phyloP scores from a whole-genome alignment of 257 asterid species.

The Nicotiana tabacum region DNA sequence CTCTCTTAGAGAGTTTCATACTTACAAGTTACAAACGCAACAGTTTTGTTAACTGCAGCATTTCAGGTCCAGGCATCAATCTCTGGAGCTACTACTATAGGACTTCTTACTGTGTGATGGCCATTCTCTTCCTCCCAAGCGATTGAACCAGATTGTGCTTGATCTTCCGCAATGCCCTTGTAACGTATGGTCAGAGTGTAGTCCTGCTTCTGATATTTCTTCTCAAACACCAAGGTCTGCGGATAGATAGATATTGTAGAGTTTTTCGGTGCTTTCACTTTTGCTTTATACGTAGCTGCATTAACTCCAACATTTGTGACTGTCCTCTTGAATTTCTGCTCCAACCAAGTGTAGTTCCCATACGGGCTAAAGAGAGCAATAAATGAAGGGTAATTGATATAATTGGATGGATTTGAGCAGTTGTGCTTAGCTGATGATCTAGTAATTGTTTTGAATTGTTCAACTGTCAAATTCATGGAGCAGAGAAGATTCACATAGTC shows the following conservation, averaged over 20 bases:
- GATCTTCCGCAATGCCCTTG: neutral
- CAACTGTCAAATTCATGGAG: constrained; percentile 11
- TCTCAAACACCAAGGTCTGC: constrained; percentile 4
- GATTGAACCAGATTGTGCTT: constrained; percentile 12
- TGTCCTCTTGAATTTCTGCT: constrained; percentile 11
- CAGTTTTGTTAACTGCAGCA: neutral
- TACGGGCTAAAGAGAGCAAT: neutral
- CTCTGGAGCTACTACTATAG: constrained; percentile 6
- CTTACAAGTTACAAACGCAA: neutral
- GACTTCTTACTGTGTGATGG: constrained; percentile 1
- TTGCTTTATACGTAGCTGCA: constrained; percentile 1
- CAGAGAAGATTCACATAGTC: constrained; percentile 17
- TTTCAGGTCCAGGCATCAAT: neutral
- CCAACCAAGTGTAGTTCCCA: neutral
- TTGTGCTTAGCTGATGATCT: neutral
- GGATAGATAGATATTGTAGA: constrained; percentile 10
- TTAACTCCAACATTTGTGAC: constrained; percentile 21
- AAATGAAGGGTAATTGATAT: constrained; percentile 22
- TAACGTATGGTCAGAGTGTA: constrained; percentile 6
- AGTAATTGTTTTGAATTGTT: constrained; percentile 1
- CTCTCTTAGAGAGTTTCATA: neutral
- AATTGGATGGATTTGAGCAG: constrained; percentile 4
- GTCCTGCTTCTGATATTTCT: constrained; percentile 8
- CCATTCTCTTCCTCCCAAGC: neutral
- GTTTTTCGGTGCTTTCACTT: constrained; percentile 4